Evolutionary conservation across 108 stramenopile genomes (phyloP).

Genomic region (Fragilariopsis cylindrus): DNA sequence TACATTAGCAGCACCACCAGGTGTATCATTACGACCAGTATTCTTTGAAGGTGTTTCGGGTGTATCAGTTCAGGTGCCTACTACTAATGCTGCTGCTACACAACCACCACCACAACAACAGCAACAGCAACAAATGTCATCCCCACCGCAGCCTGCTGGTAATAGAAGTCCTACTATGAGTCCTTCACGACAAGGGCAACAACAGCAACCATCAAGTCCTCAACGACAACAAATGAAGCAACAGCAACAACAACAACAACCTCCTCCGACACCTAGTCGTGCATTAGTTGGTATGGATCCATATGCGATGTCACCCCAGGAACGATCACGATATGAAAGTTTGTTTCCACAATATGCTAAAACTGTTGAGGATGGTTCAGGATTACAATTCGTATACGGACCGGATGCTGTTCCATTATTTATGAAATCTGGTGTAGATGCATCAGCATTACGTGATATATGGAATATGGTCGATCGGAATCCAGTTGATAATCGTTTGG

Average conservation of each 20-base stretch:
- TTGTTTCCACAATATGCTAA: conserved; percentile 85
- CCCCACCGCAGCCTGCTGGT: conserved; percentile 10
- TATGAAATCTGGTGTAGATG: conserved; percentile 70
- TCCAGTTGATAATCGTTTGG: conserved; percentile 89
- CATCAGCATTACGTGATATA: conserved; percentile 49
- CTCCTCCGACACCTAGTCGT: conserved; percentile 17
- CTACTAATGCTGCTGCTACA: not conserved
- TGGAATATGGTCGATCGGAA: conserved; percentile 88
- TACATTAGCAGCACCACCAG: conserved; percentile 49
- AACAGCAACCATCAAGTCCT: conserved; percentile 19
- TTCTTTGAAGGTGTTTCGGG: conserved; percentile 71
- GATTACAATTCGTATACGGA: conserved; percentile 74
- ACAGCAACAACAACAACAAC: not conserved
- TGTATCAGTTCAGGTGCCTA: conserved; percentile 36
- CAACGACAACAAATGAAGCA: not conserved
- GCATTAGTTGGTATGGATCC: conserved; percentile 76
- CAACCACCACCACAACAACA: conserved; percentile 32
- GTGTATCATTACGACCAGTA: conserved; percentile 50
- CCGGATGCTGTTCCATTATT: conserved; percentile 90
- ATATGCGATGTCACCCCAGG: conserved; percentile 77
- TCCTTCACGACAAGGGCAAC: conserved; percentile 20
- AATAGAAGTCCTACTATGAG: not conserved
- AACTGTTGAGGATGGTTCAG: conserved; percentile 58
- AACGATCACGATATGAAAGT: conserved; percentile 78
- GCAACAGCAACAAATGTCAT: conserved; percentile 25